Percentiles rank a stretch among this genome's conserved stretches.
phyloP scores from a whole-genome alignment of 495 filamentous ascomycete genomes.

The Apiosordaria backusii region DNA sequence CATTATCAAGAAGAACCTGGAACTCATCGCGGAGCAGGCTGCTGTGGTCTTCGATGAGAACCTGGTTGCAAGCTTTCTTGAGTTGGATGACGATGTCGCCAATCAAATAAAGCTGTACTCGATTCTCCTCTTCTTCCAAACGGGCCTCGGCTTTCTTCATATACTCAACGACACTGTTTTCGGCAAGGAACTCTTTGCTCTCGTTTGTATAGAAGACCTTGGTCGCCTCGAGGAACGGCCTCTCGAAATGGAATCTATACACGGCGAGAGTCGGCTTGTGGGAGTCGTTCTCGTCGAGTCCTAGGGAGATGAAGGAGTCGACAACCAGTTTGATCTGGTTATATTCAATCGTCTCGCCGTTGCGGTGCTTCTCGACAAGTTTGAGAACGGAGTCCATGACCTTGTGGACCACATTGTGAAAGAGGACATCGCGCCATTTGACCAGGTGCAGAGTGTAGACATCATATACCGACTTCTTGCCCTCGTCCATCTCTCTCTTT shows the following conservation, averaged over 20 bases:
- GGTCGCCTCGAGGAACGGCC: conserved; percentile 84
- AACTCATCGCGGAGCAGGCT: conserved; percentile 87
- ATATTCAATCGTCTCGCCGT: conserved; percentile 97
- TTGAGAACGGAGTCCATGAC: conserved; percentile 95
- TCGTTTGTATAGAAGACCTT: conserved; percentile 83
- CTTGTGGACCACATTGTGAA: conserved; percentile 71
- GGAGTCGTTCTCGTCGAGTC: conserved; percentile 87
- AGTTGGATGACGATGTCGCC: conserved; percentile 78
- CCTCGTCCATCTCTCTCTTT: conserved; percentile 97
- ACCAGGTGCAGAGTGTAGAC: conserved; percentile 96
- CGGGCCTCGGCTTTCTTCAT: conserved; percentile 98
- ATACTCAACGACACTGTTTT: conserved; percentile 98
- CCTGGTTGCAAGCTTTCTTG: conserved; percentile 82
- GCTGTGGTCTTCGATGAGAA: conserved; percentile 85
- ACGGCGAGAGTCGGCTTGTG: conserved; percentile 94
- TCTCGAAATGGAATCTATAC: conserved; percentile 87
- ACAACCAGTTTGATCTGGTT: conserved; percentile 96
- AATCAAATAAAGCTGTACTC: conserved; percentile 88
- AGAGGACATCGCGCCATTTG: conserved; percentile 90
- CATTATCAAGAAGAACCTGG: conserved; percentile 89
- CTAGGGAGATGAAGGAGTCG: conserved; percentile 92
- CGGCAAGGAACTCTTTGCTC: conserved; percentile 87
- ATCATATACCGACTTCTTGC: conserved; percentile 97
- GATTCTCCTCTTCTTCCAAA: conserved; percentile 90
- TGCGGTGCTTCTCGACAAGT: conserved; percentile 94